Evolutionary conservation across 2,329 filamentous ascomycete genomes (phyloP), one percentile per base, ranked within the genome.

Genomic region (Chaetomiaceae sp.): DNA sequence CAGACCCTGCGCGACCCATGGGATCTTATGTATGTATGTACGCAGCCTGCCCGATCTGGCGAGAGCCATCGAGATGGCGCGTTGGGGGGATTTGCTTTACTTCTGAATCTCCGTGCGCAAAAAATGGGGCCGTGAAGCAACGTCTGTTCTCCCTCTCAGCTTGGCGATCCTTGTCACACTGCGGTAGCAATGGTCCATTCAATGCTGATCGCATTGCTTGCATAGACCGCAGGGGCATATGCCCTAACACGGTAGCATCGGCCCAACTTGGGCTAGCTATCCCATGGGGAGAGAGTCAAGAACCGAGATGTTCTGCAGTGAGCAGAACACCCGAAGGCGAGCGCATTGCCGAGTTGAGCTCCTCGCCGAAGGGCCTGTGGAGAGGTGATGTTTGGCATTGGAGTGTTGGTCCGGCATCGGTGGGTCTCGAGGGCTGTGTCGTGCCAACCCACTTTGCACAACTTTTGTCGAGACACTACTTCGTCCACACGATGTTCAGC

Each of bases 391-490:
- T n/a, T 23, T 31, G 16, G 14, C 21, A 34, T 19, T 40, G 17
- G 17, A 37, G 35, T 27, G 25, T 31, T 37, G 35, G 41, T 44
- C 47, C 44, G 38, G 7, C 16, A 20, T 65, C 64, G 65, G 64
- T 66, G 64, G 63, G 62, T 45, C 23, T 50, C 53, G 38, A 53
- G 60, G 58, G 51, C 54, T 46, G 47, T 34, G 55, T 48, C 50
- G 46, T 53, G 51, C 47, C 30, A 33, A 13, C 57, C 51, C 25
- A 12, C 53, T 55, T 59, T 57, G 58, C 65, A 57, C 58, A 60
- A 60, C 55, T 48, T 41, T 54, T 55, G 60, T 62, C 58, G 58
- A 57, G 65, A 12, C 55, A 58, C 57, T 54, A 58, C 57, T 61
- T 58, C 55, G 59, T 54, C 57, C 44, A 56, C 55, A 23, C 51